Percentiles rank a stretch among this genome's conserved stretches.
phyloP scores from a whole-genome alignment of 768 basidiomycete genomes.

The Suillus discolor region DNA sequence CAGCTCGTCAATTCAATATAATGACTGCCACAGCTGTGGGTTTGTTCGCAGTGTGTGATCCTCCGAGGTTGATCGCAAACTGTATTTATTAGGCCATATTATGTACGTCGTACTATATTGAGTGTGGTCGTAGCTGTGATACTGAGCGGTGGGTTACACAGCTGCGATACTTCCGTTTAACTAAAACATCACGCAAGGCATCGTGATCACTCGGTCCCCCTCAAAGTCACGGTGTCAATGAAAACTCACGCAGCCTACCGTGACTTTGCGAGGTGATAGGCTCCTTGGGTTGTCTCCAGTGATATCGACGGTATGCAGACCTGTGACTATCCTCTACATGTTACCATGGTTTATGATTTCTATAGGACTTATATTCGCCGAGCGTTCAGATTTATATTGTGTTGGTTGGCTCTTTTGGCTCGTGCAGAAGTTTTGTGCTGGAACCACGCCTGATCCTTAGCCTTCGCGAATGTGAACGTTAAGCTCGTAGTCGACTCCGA shows the following conservation, averaged over 20 bases:
- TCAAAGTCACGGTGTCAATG: not conserved
- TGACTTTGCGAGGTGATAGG: not conserved
- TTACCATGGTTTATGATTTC: not conserved
- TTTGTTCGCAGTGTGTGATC: not conserved
- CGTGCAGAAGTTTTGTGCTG: not conserved
- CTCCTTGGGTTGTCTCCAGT: not conserved
- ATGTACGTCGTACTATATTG: too few species aligned
- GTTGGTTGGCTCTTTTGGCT: not conserved
- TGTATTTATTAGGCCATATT: not conserved
- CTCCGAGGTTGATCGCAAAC: not conserved
- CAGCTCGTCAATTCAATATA: not conserved
- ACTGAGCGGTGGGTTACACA: too few species aligned
- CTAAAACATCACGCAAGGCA: too few species aligned
- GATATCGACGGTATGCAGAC: not conserved
- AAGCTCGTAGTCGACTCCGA: not conserved
- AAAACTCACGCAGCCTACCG: not conserved
- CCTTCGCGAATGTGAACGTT: not conserved
- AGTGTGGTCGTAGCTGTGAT: too few species aligned
- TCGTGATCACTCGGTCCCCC: too few species aligned
- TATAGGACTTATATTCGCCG: not conserved
- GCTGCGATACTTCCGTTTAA: too few species aligned
- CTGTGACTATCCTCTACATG: not conserved
- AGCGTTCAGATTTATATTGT: not conserved
- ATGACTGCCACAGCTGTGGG: not conserved
- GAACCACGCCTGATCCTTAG: not conserved